phyloP scores from a whole-genome alignment of 2,329 filamentous ascomycete species.

The Thermothelomyces thermophilus region DNA sequence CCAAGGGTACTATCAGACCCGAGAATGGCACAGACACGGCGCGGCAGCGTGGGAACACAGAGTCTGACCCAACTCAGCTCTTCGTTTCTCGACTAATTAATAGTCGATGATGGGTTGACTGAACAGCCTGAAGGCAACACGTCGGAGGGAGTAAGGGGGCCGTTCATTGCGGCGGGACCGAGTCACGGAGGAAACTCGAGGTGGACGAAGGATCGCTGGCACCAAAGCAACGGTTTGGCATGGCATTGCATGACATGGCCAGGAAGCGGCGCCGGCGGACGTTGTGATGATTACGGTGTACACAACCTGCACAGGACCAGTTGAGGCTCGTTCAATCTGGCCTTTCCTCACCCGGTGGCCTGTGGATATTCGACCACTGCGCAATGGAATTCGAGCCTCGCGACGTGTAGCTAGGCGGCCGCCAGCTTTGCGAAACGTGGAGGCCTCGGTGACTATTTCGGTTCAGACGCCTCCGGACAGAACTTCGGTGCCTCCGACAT shows the following conservation, averaged over 20 bases:
- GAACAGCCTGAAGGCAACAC: too few relatives aligned
- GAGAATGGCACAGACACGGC: constrained; percentile 4
- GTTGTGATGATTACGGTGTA: too few relatives aligned
- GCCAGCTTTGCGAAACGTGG: background rate
- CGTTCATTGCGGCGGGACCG: too few relatives aligned
- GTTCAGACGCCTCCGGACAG: background rate
- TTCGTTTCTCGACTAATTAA: too few relatives aligned
- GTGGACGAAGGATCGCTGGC: background rate
- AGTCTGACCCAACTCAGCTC: background rate
- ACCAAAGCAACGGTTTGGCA: background rate
- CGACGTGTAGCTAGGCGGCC: background rate
- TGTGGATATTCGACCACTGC: too few relatives aligned
- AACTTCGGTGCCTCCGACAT: background rate
- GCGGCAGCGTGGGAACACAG: background rate
- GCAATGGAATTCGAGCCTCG: too few relatives aligned
- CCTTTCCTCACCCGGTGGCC: background rate
- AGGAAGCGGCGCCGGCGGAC: background rate
- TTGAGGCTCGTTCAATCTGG: too few relatives aligned
- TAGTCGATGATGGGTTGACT: too few relatives aligned
- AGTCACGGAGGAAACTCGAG: too few relatives aligned
- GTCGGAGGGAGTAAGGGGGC: too few relatives aligned
- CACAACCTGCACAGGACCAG: background rate
- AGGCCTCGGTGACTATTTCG: background rate
- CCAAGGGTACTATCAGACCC: background rate
- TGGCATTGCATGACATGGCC: background rate